Base-by-base conservation (phyloP, 169 alveolate species). In the Plasmodium gonderi region DNA sequence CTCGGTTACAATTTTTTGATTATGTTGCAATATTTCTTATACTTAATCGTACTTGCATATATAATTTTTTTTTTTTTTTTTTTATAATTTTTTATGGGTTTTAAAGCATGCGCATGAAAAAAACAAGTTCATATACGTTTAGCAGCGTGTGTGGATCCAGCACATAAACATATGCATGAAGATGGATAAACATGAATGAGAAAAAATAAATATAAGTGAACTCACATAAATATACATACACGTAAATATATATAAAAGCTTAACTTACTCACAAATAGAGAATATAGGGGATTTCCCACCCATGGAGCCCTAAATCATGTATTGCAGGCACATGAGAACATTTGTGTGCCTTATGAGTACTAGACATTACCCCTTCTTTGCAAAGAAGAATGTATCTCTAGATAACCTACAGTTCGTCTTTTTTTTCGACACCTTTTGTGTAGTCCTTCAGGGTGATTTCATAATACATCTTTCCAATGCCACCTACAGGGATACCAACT, bases 401-500 rank as follows among this genome's bases (percentile, higher is more conserved):
- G 12, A 11, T 36, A n/a, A 20, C 14, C 36, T 83, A 74, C 8
- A 75, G 79, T 44, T 81, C 92, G 20, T 76, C 40, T 68, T 87
- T 80, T 75, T 17, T 64, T 26, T 26, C 79, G 40, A 31, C 12
- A 23, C 68, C 45, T 45, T 90, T 94, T 9, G 74, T 67, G 60
- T 94, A 68, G 51, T 94, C 95, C 68, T 91, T 87, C 72, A 87
- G 33, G 26, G 79, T 87, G 11, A 95, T 80, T 79, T 95, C 96
- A 67, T 95, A 95, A 77, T 67, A 95, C 12, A 95, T 54, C 78
- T 95, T 94, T 36, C 97, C 97, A 38, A 91, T 91, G 40, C 74
- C 45, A 54, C 96, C 96, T 26, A 95, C 65, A 31, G 93, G 94
- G 45, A 95, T 83, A 23, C 97, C 97, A 23, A 95, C 72, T 26